phyloP scores from a whole-genome alignment of 1,139 yeast genomes.

The Sugiyamaella pinicola region DNA sequence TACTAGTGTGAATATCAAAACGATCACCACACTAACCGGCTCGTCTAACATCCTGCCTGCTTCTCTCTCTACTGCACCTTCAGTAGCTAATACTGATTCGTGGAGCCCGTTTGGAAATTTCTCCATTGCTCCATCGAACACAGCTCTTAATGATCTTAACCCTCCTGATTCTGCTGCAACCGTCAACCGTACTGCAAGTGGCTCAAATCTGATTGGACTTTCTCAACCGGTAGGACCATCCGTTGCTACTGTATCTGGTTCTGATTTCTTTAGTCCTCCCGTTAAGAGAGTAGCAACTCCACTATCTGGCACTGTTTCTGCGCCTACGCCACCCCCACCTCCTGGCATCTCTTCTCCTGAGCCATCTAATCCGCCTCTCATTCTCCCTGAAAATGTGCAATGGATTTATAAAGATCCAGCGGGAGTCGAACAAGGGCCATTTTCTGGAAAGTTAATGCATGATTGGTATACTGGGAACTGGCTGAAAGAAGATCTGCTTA shows the following conservation, averaged over 20 bases:
- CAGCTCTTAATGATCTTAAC: not conserved
- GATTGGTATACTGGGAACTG: constrained; percentile 71
- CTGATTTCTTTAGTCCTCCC: constrained; percentile 19
- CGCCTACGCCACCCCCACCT: constrained; percentile 30
- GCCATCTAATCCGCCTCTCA: constrained; percentile 23
- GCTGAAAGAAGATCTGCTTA: constrained; percentile 55
- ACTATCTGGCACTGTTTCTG: not conserved
- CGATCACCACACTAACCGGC: too few species aligned
- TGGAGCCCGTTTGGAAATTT: constrained; percentile 21
- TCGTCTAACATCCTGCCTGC: constrained; percentile 7
- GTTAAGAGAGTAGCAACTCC: constrained; percentile 9
- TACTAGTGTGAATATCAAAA: not conserved
- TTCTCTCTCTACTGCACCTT: not conserved
- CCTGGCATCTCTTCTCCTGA: constrained; percentile 33
- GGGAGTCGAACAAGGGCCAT: constrained; percentile 80
- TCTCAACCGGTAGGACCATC: not conserved
- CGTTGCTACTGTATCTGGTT: not conserved
- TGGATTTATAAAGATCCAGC: constrained; percentile 77
- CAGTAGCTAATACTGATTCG: constrained; percentile 4
- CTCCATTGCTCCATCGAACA: constrained; percentile 7
- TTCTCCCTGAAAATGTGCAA: constrained; percentile 50
- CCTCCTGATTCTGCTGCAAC: not conserved
- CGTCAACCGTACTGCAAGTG: constrained; percentile 5
- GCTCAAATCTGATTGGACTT: constrained; percentile 6
- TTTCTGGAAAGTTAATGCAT: constrained; percentile 74